Evolutionary conservation across 1,284 basidiomycete genomes (phyloP).

Genomic region (Wallemia hederae): DNA sequence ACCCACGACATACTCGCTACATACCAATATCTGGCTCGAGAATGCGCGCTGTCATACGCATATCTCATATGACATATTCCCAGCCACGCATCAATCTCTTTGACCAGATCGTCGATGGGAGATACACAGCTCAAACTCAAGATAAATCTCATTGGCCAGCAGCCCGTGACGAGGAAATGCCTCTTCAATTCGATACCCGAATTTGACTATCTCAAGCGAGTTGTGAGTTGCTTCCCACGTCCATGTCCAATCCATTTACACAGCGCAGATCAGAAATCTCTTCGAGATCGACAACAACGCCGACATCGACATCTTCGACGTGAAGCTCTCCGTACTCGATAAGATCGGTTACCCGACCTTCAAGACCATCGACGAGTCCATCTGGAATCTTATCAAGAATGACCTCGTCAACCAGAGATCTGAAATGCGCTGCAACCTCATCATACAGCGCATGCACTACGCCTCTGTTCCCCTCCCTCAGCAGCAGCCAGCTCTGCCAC

Average conservation of each 20-base stretch:
- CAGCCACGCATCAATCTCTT: background rate
- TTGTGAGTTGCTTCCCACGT: background rate
- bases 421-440: background rate
- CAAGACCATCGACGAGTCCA: background rate
- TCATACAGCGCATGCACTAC: background rate
- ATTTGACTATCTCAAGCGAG: background rate
- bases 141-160: background rate
- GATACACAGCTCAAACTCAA: background rate
- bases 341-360: background rate
- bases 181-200: background rate
- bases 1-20: background rate
- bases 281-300: background rate
- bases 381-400: background rate
- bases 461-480: background rate
- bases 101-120: background rate
- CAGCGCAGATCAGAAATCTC: background rate
- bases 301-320: background rate
- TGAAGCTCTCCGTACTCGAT: background rate
- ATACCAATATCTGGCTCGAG: background rate
- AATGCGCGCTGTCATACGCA: background rate
- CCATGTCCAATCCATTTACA: background rate
- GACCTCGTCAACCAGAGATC: background rate
- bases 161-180: background rate
- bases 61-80: background rate
- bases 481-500: too few relatives aligned